These are phyloP conservation scores for Lachancea meyersii DNA, from an alignment of 805 yeast genomes.

Conservation along the genomic window DNA sequence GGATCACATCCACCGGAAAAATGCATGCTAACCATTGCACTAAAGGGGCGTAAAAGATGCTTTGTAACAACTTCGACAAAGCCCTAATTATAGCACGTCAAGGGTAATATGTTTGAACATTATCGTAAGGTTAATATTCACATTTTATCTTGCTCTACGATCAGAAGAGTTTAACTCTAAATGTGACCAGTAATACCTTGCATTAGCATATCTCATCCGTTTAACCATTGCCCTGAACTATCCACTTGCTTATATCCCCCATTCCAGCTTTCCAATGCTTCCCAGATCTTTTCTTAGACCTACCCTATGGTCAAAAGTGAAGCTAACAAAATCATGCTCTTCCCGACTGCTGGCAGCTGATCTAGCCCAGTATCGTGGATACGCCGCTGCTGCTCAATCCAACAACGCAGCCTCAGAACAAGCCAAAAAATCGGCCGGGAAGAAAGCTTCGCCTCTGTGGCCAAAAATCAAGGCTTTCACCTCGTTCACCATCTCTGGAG, in stretches of 20 bases:
- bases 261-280: neutral
- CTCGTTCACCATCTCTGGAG: constrained; percentile 55
- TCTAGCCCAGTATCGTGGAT: neutral
- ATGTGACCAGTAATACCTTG: neutral
- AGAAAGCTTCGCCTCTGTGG: constrained; percentile 38
- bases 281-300: neutral
- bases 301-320: neutral
- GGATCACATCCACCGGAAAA: constrained; percentile 50
- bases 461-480: constrained; percentile 48
- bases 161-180: too few relatives aligned
- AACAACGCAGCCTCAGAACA: neutral
- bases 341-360: neutral
- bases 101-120: neutral
- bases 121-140: neutral
- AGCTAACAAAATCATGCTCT: neutral
- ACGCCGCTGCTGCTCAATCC: neutral
- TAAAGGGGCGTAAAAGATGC: constrained; percentile 36
- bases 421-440: neutral
- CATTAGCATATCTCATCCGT: neutral
- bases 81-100: neutral
- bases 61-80: neutral
- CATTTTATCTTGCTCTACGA: too few relatives aligned
- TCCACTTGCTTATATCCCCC: neutral
- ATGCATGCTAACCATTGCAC: constrained; percentile 49
- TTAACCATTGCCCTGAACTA: neutral